Percentiles rank a stretch among this genome's conserved stretches.
These are phyloP conservation scores for Fraxinus angustifolia DNA, from an alignment of 305 asterid genomes.

Conservation along the genomic window DNA sequence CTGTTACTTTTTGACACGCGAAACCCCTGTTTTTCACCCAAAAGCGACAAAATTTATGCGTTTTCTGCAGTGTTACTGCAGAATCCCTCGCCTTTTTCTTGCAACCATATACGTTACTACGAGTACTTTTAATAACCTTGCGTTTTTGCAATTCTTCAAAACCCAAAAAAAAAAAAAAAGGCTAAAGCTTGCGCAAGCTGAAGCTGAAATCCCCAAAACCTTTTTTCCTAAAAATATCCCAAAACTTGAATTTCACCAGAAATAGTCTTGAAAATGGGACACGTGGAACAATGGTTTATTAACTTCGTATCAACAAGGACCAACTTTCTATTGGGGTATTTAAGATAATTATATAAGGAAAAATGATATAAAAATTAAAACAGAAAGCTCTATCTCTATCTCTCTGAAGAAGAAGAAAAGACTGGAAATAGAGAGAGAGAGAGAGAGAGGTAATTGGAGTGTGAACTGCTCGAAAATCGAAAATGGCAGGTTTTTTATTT, in stretches of 20 bases:
- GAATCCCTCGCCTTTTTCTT: not conserved
- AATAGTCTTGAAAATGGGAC: conserved; percentile 13
- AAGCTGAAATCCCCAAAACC: conserved; percentile 4
- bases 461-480: conserved; percentile 36
- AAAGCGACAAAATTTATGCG: conserved; percentile 18
- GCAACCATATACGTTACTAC: not conserved
- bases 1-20: conserved; percentile 20
- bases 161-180: not conserved
- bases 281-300: not conserved
- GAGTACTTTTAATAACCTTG: not conserved
- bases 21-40: conserved; percentile 20
- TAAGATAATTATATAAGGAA: not conserved
- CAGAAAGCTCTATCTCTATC: conserved; percentile 1
- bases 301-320: not conserved
- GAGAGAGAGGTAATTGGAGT: not conserved
- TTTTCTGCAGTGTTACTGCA: conserved; percentile 12
- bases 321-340: not conserved
- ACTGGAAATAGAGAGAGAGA: conserved; percentile 1
- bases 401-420: not conserved
- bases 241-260: not conserved
- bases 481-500: conserved; percentile 34
- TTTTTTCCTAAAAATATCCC: not conserved
- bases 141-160: not conserved
- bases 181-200: conserved; percentile 3
- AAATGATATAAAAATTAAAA: not conserved